These are phyloP conservation scores for Neurospora sp. DNA, from an alignment of 495 filamentous ascomycete genomes.

Conservation along the genomic window DNA sequence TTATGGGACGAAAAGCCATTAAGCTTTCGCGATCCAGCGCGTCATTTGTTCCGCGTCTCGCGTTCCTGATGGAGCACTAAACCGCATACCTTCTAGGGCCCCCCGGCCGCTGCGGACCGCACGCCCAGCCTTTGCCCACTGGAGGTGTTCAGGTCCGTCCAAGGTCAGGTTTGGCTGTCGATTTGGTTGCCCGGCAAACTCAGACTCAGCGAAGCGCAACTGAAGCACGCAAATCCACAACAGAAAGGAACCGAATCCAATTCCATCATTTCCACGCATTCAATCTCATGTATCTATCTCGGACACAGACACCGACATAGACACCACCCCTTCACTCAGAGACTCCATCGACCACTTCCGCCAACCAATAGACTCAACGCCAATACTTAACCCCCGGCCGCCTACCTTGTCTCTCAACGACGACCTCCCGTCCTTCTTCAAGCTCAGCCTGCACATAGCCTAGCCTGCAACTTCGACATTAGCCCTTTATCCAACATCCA, in stretches of 20 bases:
- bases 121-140: background rate
- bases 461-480: background rate
- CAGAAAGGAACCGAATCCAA: background rate
- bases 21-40: background rate
- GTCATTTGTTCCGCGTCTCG: background rate
- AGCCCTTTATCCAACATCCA: background rate
- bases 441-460: background rate
- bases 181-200: background rate
- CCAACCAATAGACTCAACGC: background rate
- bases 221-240: background rate
- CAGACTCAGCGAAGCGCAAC: background rate
- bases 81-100: background rate
- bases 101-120: background rate
- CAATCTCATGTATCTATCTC: background rate
- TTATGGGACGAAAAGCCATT: background rate
- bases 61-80: background rate
- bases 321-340: background rate
- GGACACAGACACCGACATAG: background rate
- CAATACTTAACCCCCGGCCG: background rate
- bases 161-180: background rate
- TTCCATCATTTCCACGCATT: background rate
- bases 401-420: background rate
- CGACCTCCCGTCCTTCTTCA: background rate
- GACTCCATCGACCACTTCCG: background rate
- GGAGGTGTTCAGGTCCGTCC: background rate